phyloP scores from a whole-genome alignment of 306 rosid genomes.

The Phaseolus lunatus region DNA sequence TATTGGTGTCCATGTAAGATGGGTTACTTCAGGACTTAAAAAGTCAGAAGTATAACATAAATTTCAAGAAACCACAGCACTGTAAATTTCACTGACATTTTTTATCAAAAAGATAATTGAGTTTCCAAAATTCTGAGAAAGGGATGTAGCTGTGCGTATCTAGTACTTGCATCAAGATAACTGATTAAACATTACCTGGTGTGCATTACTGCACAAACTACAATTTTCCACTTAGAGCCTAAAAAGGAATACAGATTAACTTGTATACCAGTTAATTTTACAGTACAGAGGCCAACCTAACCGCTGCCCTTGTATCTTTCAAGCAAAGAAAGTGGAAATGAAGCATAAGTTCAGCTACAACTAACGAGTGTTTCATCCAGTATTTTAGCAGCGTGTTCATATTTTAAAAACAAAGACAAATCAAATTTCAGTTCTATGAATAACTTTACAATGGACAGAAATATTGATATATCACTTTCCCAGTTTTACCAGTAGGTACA shows the following conservation, averaged over 20 bases:
- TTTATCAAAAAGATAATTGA: background rate
- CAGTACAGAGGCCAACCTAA: background rate
- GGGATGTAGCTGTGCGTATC: background rate
- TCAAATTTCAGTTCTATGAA: conserved; percentile 25
- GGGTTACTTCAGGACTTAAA: background rate
- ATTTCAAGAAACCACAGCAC: background rate
- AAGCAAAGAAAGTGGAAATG: background rate
- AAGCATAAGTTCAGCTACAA: background rate
- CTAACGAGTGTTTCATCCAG: background rate
- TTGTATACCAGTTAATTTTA: background rate
- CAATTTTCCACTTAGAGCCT: background rate
- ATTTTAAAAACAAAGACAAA: background rate
- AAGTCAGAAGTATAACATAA: background rate
- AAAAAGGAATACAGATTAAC: background rate
- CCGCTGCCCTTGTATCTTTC: background rate
- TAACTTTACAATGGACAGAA: conserved; percentile 34
- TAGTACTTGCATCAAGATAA: background rate
- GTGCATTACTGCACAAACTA: background rate
- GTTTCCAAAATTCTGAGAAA: background rate
- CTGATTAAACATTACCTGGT: background rate
- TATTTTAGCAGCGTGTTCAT: background rate
- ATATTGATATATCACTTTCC: conserved; percentile 26
- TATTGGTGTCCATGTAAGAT: background rate
- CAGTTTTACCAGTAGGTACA: conserved; percentile 37
- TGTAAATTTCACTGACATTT: too few species aligned